Evolutionary conservation across 129 eudicot genomes (phyloP), one percentile per base, ranked within the genome.

Genomic region (Smallanthus sonchifolius): DNA sequence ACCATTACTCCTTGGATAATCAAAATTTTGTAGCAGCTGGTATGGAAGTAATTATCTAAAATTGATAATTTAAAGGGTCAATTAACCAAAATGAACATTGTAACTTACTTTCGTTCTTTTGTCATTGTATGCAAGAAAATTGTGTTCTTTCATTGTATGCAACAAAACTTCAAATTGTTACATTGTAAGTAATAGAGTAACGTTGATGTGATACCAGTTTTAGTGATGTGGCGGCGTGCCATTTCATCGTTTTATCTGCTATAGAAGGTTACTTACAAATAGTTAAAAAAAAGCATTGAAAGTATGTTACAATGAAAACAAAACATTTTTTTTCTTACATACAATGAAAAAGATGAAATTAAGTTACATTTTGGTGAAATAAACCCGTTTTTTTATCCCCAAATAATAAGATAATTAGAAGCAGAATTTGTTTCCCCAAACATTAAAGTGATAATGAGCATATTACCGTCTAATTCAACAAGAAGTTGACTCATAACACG

Each of bases 401-500:
- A 61, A 61, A 32, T 7, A 16, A 35, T 62, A 35, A 35, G 34
- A 64, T 64, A n/a, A 8, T 17, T 35, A 61, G 6, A 57, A 57
- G 38, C 68, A 63, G 5, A 62, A 20, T 39, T 4, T 37, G 20
- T 1, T n/a, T 17, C 6, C 2, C 49, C 17, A 16, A 36, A 13
- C 65, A 48, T 8, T 34, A 19, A 51, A 24, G 32, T 30, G 10
- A 39, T 15, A 55, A 40, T 35, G 37, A 38, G 17, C 20, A 3
- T 67, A 40, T 77, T 88, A 95, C 99, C 99, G 72, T 95, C 97
- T 80, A 91, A 76, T 83, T 95, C 99, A 39, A 91, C 95, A 79
- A 95, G 99, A 76, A 95, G 94, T 81, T 95, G 95, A 81, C 92
- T 91, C 84, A 95, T 87, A 77, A 95, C 97, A 59, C 97, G 86